A percentile compares a stretch with the other conserved stretches of the same genome.
Evolutionary conservation across 2,329 filamentous ascomycete genomes (phyloP).

Genomic region (Chrysoporthe austroafricana): DNA sequence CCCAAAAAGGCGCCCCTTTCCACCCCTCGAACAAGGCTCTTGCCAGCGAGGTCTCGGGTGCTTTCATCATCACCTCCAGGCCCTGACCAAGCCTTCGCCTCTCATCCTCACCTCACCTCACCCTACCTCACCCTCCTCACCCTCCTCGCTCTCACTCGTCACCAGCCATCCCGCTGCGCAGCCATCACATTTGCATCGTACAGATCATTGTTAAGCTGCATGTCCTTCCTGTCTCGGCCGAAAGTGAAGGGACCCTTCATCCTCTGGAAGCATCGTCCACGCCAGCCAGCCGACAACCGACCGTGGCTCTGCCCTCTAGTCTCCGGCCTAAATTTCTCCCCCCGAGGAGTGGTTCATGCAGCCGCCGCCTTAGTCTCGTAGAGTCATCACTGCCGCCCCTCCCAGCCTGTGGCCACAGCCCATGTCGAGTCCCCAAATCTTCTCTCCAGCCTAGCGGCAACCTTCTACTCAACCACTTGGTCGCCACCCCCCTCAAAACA

Average conservation of each 20-base stretch:
- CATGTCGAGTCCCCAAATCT: constrained; percentile 23
- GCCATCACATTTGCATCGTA: neutral
- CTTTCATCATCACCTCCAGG: neutral
- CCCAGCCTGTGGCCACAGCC: constrained; percentile 16
- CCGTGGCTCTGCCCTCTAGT: constrained; percentile 24
- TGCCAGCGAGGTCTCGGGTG: neutral
- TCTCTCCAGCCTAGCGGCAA: neutral
- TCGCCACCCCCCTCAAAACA: neutral
- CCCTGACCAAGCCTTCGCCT: neutral
- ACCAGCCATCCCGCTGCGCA: neutral
- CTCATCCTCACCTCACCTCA: neutral
- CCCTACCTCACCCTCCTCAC: neutral
- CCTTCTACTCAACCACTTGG: neutral
- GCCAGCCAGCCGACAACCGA: neutral
- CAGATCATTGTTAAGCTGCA: neutral
- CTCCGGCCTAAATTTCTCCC: constrained; percentile 3
- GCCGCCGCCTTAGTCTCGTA: neutral
- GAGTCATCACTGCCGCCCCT: constrained; percentile 25
- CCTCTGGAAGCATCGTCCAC: neutral
- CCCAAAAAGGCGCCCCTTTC: constrained; percentile 2
- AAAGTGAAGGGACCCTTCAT: no score
- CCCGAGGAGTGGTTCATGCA: constrained; percentile 18
- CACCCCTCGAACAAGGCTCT: neutral
- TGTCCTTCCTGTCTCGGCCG: neutral
- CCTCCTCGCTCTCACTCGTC: neutral